Base-by-base conservation (phyloP, 805 yeast species). In the Wickerhamomyces canadensis region DNA sequence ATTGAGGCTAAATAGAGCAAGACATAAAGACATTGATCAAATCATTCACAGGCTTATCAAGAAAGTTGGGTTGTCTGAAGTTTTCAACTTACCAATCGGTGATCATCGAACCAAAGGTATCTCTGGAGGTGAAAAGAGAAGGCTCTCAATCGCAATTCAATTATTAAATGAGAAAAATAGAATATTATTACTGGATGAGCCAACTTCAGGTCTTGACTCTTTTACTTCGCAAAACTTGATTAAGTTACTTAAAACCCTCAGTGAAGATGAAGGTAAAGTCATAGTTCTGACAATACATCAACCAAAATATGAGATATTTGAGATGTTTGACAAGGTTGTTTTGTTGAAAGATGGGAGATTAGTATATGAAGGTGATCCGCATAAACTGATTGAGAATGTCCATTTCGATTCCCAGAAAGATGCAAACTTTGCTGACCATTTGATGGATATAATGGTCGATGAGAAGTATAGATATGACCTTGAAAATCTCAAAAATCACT, bases 131-230 rank as follows among this genome's bases (percentile, higher is more conserved):
- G 96, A 87, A 54, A 84, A 84, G 54, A 70, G 95, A 49, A 68
- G 95, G 47, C 81, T 87, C 0, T 80, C 91, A 0, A 84, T 87
- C 57, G 91, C 89, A 3, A 72, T 84, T 31, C 95, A 86, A 54
- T 62, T 87, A 25, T 61, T 87, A 28, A 77, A 80, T 41, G 77
- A 77, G 39, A 91, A 94, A 0, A 45, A 40, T 21, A 77, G 78
- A 39, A 68, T 87, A 27, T 55, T 87, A 25, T 68, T 85, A 35
- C 58, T 87, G 18, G 96, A 87, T 58, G 96, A 87, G 52, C 95
- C 96, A 3, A 87, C 95, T 0, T 84, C 94, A 5, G 96, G 96
- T 0, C 66, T 87, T 19, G 96, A 87, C 52, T 76, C 89, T 11
- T 76, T 84, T 40, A 84, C 93, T 0, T 83, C 95, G 0, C 68